phyloP scores from a whole-genome alignment of 257 asterid species.

The Striga asiatica region DNA sequence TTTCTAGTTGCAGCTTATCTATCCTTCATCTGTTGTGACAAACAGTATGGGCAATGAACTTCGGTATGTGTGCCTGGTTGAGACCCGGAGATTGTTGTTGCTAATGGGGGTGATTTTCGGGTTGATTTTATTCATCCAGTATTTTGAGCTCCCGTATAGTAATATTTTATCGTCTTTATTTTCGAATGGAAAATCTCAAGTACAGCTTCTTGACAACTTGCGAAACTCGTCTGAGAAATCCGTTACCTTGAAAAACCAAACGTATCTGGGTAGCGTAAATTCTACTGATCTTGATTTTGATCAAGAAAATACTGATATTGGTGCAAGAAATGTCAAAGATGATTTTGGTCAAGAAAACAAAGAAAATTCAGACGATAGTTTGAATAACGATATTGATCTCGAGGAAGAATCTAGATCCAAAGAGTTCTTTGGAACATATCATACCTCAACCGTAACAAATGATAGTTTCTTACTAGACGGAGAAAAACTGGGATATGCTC shows the following conservation, averaged over 20 bases:
- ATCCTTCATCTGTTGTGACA: slow-evolving; percentile 19
- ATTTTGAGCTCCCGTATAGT: slow-evolving; percentile 53
- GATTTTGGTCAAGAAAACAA: slow-evolving; percentile 13
- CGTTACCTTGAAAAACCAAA: slow-evolving; percentile 12
- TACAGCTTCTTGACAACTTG: slow-evolving; percentile 11
- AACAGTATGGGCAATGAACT: slow-evolving; percentile 38
- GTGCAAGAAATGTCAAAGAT: slow-evolving; percentile 9
- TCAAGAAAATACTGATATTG: too few species aligned
- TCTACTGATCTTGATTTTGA: too few species aligned
- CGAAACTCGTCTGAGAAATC: slow-evolving; percentile 20
- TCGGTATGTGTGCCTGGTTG: slow-evolving; percentile 30
- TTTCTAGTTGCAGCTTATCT: slow-evolving; percentile 2
- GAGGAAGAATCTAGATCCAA: slow-evolving; percentile 46
- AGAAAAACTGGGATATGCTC: slow-evolving; percentile 17
- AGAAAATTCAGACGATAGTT: slow-evolving; percentile 12
- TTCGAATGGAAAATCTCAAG: slow-evolving; percentile 22
- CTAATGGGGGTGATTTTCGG: slow-evolving; percentile 46
- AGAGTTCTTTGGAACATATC: slow-evolving; percentile 24
- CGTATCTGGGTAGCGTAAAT: too few species aligned
- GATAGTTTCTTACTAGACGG: slow-evolving; percentile 20
- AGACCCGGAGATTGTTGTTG: slow-evolving; percentile 45
- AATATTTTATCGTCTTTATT: slow-evolving; percentile 36
- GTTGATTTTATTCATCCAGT: slow-evolving; percentile 45
- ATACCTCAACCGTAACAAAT: slow-evolving; percentile 21
- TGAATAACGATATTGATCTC: slow-evolving; percentile 35